phyloP scores from a whole-genome alignment of 1,284 basidiomycete species.

The Melanopsichium pennsylvanicum region DNA sequence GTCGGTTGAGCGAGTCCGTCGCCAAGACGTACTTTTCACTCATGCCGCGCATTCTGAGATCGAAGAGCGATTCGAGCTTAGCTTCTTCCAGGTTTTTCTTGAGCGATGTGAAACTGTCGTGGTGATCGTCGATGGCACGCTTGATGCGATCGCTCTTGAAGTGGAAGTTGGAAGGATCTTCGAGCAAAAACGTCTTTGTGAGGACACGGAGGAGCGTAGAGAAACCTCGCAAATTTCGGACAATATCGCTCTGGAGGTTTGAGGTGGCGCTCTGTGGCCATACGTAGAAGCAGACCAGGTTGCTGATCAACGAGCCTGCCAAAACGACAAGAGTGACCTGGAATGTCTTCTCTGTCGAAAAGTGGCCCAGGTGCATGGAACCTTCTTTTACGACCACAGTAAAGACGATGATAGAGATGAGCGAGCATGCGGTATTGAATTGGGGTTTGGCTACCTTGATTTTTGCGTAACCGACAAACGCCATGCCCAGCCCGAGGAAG shows the following conservation, averaged over 20 bases:
- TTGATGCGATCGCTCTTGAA: conserved; percentile 56
- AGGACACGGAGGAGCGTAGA: conserved; percentile 56
- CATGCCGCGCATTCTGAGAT: conserved; percentile 53
- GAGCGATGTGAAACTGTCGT: conserved; percentile 59
- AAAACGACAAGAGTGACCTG: conserved; percentile 74
- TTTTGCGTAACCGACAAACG: conserved; percentile 83
- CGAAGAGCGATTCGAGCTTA: conserved; percentile 55
- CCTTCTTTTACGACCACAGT: conserved; percentile 83
- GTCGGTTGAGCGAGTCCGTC: conserved; percentile 55
- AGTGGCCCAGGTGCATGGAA: conserved; percentile 71
- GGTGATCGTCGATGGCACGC: conserved; percentile 58
- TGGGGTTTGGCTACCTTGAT: conserved; percentile 86
- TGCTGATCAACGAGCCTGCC: conserved; percentile 79
- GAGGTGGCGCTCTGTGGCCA: conserved; percentile 85
- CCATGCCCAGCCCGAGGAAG: conserved; percentile 80
- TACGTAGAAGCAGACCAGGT: conserved; percentile 80
- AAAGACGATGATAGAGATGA: conserved; percentile 54
- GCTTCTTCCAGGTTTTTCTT: conserved; percentile 60
- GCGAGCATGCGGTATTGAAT: conserved; percentile 81
- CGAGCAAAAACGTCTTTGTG: conserved; percentile 61
- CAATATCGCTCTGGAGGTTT: conserved; percentile 73
- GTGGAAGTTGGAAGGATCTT: conserved; percentile 56
- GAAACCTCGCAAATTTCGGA: conserved; percentile 54
- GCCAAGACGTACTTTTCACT: conserved; percentile 45
- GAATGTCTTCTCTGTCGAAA: conserved; percentile 62